Percentiles rank a stretch among this genome's conserved stretches.
Conservation (phyloP, 768 basidiomycete genomes). For the Lepiota venenata region DNA sequence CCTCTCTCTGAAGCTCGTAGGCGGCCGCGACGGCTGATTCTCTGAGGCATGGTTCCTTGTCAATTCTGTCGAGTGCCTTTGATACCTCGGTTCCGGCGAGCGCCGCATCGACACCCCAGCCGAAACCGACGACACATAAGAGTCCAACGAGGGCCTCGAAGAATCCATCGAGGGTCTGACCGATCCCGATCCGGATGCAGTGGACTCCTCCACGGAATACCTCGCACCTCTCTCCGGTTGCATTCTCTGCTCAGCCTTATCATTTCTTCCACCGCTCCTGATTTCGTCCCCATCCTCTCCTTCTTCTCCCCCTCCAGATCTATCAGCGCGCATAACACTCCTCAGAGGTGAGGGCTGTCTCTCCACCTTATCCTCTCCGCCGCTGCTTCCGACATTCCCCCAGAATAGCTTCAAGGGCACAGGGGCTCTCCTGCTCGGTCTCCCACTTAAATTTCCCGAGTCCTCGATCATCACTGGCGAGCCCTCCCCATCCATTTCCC, state of each 20-base stretch:
- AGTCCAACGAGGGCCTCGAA: slow-evolving; percentile 16
- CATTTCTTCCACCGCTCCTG: neutral
- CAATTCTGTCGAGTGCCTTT: slow-evolving; percentile 13
- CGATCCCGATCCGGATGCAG: neutral
- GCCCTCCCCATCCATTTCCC: neutral
- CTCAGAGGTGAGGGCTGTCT: slow-evolving; percentile 6
- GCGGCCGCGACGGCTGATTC: neutral
- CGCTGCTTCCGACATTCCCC: neutral
- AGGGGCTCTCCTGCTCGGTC: neutral
- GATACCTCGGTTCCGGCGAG: slow-evolving; percentile 14
- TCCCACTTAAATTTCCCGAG: neutral
- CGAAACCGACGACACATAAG: slow-evolving; percentile 7
- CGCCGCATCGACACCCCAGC: neutral
- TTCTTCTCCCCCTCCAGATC: neutral
- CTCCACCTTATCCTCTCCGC: neutral
- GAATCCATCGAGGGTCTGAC: slow-evolving; percentile 20
- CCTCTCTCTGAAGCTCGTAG: slow-evolving; percentile 17
- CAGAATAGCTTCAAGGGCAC: neutral
- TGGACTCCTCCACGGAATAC: slow-evolving; percentile 2
- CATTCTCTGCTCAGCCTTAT: neutral
- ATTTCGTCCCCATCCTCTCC: neutral
- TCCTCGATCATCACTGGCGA: neutral
- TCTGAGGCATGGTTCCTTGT: neutral
- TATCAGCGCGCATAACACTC: slow-evolving; percentile 3
- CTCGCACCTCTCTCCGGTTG: neutral